Evolutionary conservation across 75 land plant species (phyloP), one percentile per base, ranked within the genome.

Genomic region (Cryptomeria japonica): DNA sequence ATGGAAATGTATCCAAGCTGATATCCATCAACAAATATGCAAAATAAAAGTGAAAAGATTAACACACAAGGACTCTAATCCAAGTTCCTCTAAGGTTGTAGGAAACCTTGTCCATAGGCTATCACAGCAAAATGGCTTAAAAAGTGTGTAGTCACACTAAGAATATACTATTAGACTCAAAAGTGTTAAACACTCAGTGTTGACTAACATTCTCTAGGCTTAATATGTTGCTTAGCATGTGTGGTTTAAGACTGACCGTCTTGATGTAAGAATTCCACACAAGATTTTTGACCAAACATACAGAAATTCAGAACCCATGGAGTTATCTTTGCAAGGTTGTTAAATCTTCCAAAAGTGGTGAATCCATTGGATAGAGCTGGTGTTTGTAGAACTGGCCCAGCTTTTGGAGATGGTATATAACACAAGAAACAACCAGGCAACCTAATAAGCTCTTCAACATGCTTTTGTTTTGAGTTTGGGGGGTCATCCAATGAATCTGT

Each of bases 311-410:
- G 85, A 15, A 98, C 99, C 85, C 96, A 94, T 15, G 96, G 95
- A 58, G 99, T 98, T 83, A 98, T 98, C 99, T 98, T 98, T 36
- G 99, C 99, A 56, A 98, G 92, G 91, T 98, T 98, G 87, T 98
- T 98, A 85, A 98, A 98, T 90, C 99, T 97, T n/a, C 99, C 99
- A 90, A 98, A 98, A 22, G 99, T 98, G 72, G 96, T 79, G 88
- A 98, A 97, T 72, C 99, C 99, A 93, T 98, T 98, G 31, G 93
- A 87, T 46, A 98, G 87, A 85, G 96, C 99, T 19, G 99, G 99
- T 78, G 99, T 89, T 80, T 90, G 94, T 56, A 88, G 92, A 84
- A 98, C 93, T 32, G 96, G 93, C 44, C 99, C 99, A 51, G 99
- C 95, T 89, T 98, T 99, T 88, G 95, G 90, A 31, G 99, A 97